Conservation (phyloP, 495 filamentous ascomycete species). For the Trichoderma erinaceum region DNA sequence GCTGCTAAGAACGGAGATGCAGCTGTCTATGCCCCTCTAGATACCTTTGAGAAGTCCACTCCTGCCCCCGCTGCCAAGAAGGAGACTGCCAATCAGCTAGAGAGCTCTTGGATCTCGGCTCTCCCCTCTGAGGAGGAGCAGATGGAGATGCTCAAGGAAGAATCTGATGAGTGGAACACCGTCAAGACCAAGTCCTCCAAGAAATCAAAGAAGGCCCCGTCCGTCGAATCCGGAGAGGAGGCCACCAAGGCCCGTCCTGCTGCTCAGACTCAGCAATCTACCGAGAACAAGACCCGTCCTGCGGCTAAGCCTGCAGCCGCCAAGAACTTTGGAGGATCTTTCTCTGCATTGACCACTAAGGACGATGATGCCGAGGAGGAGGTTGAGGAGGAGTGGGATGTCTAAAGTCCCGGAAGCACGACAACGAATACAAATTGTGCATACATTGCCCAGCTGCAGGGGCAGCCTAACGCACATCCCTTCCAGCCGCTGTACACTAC, state of each 20-base stretch:
- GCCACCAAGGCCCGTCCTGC: not conserved
- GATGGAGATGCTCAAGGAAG: constrained; percentile 58
- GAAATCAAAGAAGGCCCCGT: constrained; percentile 33
- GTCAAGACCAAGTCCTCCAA: constrained; percentile 57
- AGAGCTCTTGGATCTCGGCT: constrained; percentile 44
- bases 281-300: constrained; percentile 20
- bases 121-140: constrained; percentile 83
- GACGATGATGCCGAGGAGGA: constrained; percentile 35
- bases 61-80: constrained; percentile 2
- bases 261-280: constrained; percentile 16
- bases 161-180: constrained; percentile 65
- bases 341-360: constrained; percentile 41
- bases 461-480: not conserved
- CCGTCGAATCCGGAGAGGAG: constrained; percentile 26
- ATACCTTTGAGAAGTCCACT: constrained; percentile 59
- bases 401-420: constrained; percentile 25
- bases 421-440: not conserved
- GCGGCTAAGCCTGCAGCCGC: constrained; percentile 23
- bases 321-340: constrained; percentile 32
- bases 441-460: not conserved
- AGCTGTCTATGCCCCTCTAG: constrained; percentile 52
- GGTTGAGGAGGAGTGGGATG: constrained; percentile 44
- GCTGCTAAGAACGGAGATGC: constrained; percentile 21
- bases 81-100: not conserved
- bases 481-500: not conserved